phyloP scores from a whole-genome alignment of 164 flowering plant species.

The Vitis vinifera region ASM3070453v1 NC_081812.1:4460001-4460500 shows the following conservation, averaged over 20 bases:
- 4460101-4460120: conserved; percentile 31
- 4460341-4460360: conserved; percentile 60
- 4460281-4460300: conserved; percentile 64
- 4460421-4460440: conserved; percentile 85
- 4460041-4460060: conserved; percentile 60
- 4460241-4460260: too few species aligned
- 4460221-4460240: too few species aligned
- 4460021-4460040: conserved; percentile 50
- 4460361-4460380: conserved; percentile 65
- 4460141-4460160: too few species aligned
- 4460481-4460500: conserved; percentile 82
- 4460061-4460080: conserved; percentile 84
- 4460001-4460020: conserved; percentile 44
- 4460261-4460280: conserved; percentile 51
- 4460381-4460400: conserved; percentile 92
- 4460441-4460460: conserved; percentile 64
- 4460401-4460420: conserved; percentile 83
- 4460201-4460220: too few species aligned
- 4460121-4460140: neutral
- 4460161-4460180: too few species aligned
- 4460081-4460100: conserved; percentile 74
- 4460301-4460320: conserved; percentile 67
- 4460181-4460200: too few species aligned
- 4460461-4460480: conserved; percentile 74
- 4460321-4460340: conserved; percentile 69